phyloP scores from a whole-genome alignment of 2,329 filamentous ascomycete genomes.

The Aspergillus sergii region DNA sequence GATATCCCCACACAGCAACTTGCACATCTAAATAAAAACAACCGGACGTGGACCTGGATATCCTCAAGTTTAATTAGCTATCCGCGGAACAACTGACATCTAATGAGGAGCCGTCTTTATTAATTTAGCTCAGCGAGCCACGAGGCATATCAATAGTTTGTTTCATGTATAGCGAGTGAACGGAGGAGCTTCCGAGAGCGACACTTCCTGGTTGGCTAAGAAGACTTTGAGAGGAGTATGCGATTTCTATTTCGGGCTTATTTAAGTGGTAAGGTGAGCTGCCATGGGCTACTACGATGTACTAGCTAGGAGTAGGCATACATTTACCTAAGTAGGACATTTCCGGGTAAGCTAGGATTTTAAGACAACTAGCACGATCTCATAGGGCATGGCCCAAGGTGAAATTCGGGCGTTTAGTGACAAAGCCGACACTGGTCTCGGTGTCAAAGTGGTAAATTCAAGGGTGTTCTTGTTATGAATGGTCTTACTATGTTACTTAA shows the following conservation, averaged over 20 bases:
- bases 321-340: too few relatives aligned
- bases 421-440: not conserved
- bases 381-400: not conserved
- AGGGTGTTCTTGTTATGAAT: too few relatives aligned
- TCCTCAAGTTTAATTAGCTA: not conserved
- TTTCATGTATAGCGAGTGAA: not conserved
- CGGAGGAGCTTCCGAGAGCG: not conserved
- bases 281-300: too few relatives aligned
- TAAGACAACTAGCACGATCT: not conserved
- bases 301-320: too few relatives aligned
- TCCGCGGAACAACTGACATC: too few relatives aligned
- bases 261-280: too few relatives aligned
- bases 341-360: not conserved
- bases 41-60: not conserved
- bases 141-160: not conserved
- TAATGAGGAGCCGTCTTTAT: too few relatives aligned
- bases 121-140: not conserved
- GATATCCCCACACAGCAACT: not conserved
- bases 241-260: not conserved
- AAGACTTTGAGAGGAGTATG: too few relatives aligned
- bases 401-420: not conserved
- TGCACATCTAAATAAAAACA: not conserved
- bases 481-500: too few relatives aligned
- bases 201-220: not conserved
- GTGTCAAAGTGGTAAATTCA: not conserved